Evolutionary conservation across 2,329 filamentous ascomycete genomes (phyloP), one percentile per base, ranked within the genome.

Genomic region (Exserohilum rostratum): DNA sequence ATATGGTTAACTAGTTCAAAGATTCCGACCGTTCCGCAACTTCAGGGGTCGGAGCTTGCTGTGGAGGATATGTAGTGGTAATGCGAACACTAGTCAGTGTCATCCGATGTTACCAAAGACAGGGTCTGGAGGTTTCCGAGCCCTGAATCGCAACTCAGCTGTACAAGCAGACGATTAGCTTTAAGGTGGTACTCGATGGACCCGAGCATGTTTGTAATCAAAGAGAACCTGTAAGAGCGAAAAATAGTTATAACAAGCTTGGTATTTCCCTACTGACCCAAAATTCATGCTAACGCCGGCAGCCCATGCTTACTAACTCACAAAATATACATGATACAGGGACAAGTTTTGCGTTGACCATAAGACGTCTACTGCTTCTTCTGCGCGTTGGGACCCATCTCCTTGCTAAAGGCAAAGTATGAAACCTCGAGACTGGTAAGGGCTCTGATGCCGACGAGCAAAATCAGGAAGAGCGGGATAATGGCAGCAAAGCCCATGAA

Each of bases 361-460:
- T 4, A 15, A 27, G 13, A 10, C 13, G 15, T 18, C 29, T 82
- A 83, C 77, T 88, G 83, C 73, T 86, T 96, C 85, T 93, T 96
- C 77, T 96, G 90, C 29, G 89, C 89, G 33, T 87, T 82, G n/a
- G 91, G 90, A 0, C 92, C 91, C 82, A 91, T 96, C 66, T 97
- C 93, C 82, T 96, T 97, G 73, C 96, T 93, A 73, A 98, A 99
- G 1, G 95, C 92, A 60, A 90, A 91, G 75, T 98, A 98, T 1
- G 91, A 90, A 27, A 98, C 91, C 74, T 97, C 83, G 15, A 99
- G 82, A 64, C 91, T 93, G 6, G 85, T 80, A 11, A 98, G 81
- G 12, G 90, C 92, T 55, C 77, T 85, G 50, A 98, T 78, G 12
- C 89, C 95, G 52, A 93, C 87, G 62, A 88, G 88, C 5, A 96